Evolutionary conservation across 1,284 basidiomycete genomes (phyloP), one percentile per base, ranked within the genome.

Genomic region (Chalciporus sp.): DNA sequence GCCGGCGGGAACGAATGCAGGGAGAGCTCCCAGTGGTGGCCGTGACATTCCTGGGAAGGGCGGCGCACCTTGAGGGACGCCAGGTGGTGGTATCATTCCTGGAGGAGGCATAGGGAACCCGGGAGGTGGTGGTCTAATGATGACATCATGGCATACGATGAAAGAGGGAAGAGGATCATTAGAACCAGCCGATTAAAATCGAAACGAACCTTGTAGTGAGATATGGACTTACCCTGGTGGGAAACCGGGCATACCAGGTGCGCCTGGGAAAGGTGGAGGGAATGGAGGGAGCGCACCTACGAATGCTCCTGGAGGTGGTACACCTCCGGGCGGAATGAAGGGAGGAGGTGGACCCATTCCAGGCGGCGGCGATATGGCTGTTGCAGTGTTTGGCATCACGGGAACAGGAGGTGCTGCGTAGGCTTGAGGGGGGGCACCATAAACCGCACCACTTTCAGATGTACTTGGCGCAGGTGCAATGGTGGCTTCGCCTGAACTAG

Each of bases 341-440:
- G 70, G 66, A 44, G 71, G 65, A 14, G 72, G 72, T 61, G 74
- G 74, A 55, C 72, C 65, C 20, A 64, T 55, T 49, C 73, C 72
- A 49, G 74, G 73, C 10, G 77, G 74, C 33, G 75, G 73, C 43
- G 77, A 74, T 53, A 76, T 72, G 23, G 73, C 76, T 37, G 74
- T 71, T 26, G 74, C 72, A 48, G 76, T 76, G 12, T 72, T 59
- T 4, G 68, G 70, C 43, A 77, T 74, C 17, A 71, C 60, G 43
- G 79, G 72, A 37, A 79, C 66, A n/a, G 84, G 77, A 4, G 85
- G 82, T 3, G 78, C 76, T 42, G 76, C 73, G 60, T 90, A 89
- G 2, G 85, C 77, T 58, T 86, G 83, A 0, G 88, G 82, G 4
- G 84, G 82, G 12, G 86, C 87, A 42, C 83, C 82, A 63, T 86